Evolutionary conservation across 2,329 filamentous ascomycete species (phyloP), one percentile per base, ranked within the genome.

Genomic region (Tolypocladium inflatum): DNA sequence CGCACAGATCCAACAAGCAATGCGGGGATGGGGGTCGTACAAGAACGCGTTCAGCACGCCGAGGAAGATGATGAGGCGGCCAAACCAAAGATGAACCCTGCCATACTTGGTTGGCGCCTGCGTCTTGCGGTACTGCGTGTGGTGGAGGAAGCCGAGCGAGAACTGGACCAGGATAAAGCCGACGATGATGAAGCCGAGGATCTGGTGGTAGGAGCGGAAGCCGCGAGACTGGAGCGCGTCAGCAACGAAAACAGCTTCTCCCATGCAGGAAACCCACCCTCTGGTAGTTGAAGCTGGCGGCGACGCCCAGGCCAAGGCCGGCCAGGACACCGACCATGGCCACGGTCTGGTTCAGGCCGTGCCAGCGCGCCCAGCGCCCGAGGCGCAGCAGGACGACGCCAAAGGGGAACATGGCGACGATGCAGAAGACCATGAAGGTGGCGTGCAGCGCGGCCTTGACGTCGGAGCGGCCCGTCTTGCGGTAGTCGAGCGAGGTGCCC

Each of bases 31-130:
- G 7, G 38, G 45, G 33, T 72, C 80, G 61, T 71, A 82, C 80
- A 85, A 69, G 61, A 84, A 83, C 26, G 75, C 80, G 61, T 86
- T 85, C 57, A 80, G 64, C 19, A 82, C 71, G 51, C 81, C 84
- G 4, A 84, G 64, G 11, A 78, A 66, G 23, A 86, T 74, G 41
- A 82, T 73, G 4, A 78, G 52, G 17, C 83, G 77, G 2, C 84
- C 84, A 3, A 84, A 70, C 78, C 82, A 83, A 23, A 81, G 69
- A 68, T 87, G 84, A 30, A 80, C 71, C 21, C 73, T 78, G 56
- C 79, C 76, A 39, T 83, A 74, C 62, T 76, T 74, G 33, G 81
- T 81, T 1, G 78, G 69, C 26, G 74, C 60, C 58, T 78, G 71
- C 2, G 79, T 82, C 66, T 74, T 72, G 64, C 77, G 79, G 67